Evolutionary conservation across 768 basidiomycete genomes (phyloP).

Genomic region (Cantharellus anzutake): DNA sequence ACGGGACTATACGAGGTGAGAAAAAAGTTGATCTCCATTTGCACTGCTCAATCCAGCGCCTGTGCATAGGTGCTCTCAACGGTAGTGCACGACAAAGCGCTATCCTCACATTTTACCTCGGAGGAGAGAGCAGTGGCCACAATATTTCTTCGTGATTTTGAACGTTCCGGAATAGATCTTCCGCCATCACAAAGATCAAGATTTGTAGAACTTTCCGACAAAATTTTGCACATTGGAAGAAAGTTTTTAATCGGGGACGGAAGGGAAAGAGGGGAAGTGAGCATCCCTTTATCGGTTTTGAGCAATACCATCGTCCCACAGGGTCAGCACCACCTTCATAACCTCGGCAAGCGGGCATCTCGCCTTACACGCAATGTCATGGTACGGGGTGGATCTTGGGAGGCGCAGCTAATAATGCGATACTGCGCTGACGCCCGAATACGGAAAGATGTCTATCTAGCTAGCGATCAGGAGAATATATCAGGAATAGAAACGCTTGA

Average conservation of each 20-base stretch:
- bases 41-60: background rate
- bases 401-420: slow-evolving; percentile 86
- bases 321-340: background rate
- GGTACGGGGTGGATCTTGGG: slow-evolving; percentile 70
- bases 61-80: slow-evolving; percentile 40
- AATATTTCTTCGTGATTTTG: slow-evolving; percentile 93
- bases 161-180: slow-evolving; percentile 88
- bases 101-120: slow-evolving; percentile 43
- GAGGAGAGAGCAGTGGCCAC: slow-evolving; percentile 77
- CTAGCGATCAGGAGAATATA: slow-evolving; percentile 50
- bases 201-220: slow-evolving; percentile 80
- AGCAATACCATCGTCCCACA: background rate
- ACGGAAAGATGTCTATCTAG: slow-evolving; percentile 63
- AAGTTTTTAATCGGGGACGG: slow-evolving; percentile 58
- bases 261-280: slow-evolving; percentile 35
- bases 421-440: slow-evolving; percentile 74
- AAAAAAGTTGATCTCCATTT: slow-evolving; percentile 8
- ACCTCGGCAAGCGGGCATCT: background rate
- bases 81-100: slow-evolving; percentile 46
- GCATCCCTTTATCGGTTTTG: slow-evolving; percentile 29
- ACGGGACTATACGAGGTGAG: slow-evolving; percentile 75
- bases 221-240: slow-evolving; percentile 73
- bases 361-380: slow-evolving; percentile 16
- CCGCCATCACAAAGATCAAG: slow-evolving; percentile 54
- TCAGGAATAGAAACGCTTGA: slow-evolving; percentile 59